A percentile compares a stretch with the other conserved stretches of the same genome.
These are phyloP conservation scores for Dacryopinax primogenitus DNA, from an alignment of 768 basidiomycete species.

Conservation along the genomic window DNA sequence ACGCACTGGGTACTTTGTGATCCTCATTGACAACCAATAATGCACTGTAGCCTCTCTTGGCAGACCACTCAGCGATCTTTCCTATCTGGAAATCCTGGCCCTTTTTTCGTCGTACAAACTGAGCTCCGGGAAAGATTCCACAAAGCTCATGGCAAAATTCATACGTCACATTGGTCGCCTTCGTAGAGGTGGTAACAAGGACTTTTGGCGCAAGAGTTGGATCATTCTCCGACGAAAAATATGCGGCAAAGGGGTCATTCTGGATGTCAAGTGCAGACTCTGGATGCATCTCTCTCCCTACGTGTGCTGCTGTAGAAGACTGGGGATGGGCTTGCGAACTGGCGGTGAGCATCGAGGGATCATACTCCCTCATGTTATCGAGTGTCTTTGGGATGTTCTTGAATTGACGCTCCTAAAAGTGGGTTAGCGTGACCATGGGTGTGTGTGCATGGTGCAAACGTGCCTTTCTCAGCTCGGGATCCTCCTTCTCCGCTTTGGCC, in stretches of 20 bases:
- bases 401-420: slow-evolving; percentile 58
- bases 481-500: slow-evolving; percentile 61
- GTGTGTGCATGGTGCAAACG: slow-evolving; percentile 16
- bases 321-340: slow-evolving; percentile 29
- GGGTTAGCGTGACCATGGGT: neutral
- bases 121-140: slow-evolving; percentile 81
- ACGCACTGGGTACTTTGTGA: slow-evolving; percentile 82
- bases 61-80: slow-evolving; percentile 84
- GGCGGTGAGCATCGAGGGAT: slow-evolving; percentile 51
- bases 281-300: slow-evolving; percentile 29
- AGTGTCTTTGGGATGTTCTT: slow-evolving; percentile 84
- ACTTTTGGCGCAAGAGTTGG: slow-evolving; percentile 70
- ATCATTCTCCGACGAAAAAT: slow-evolving; percentile 50
- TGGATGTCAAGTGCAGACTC: slow-evolving; percentile 58
- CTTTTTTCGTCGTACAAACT: slow-evolving; percentile 74
- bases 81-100: slow-evolving; percentile 86
- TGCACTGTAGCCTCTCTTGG: slow-evolving; percentile 75
- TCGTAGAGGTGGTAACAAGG: slow-evolving; percentile 79
- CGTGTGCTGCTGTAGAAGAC: slow-evolving; percentile 13
- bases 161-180: slow-evolving; percentile 78
- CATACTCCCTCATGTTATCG: slow-evolving; percentile 84
- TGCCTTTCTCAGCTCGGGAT: slow-evolving; percentile 70
- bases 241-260: slow-evolving; percentile 63
- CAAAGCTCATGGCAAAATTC: slow-evolving; percentile 87
- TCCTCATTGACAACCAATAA: slow-evolving; percentile 92